phyloP scores from a whole-genome alignment of 2,329 filamentous ascomycete genomes.

The Nemania diffusa region DNA sequence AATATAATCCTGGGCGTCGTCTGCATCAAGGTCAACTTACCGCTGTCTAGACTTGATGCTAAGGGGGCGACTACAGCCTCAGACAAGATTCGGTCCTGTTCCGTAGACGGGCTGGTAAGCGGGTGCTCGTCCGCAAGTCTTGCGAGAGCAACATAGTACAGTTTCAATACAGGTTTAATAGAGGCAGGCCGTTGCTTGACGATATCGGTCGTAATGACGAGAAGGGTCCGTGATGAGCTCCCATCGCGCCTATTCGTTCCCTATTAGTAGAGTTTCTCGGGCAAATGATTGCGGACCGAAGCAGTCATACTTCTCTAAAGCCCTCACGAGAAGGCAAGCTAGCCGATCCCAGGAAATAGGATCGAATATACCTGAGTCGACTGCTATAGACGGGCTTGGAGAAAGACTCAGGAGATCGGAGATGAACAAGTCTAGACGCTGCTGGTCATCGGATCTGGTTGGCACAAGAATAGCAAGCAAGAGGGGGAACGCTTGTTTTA shows the following conservation, averaged over 20 bases:
- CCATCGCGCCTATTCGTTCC: constrained; percentile 39
- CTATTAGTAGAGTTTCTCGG: constrained; percentile 24
- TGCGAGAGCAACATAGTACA: constrained; percentile 57
- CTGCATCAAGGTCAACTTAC: constrained; percentile 37
- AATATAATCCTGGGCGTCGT: too few relatives aligned
- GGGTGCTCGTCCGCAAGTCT: constrained; percentile 48
- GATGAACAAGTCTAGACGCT: constrained; percentile 59
- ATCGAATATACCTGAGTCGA: constrained; percentile 37
- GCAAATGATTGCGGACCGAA: not conserved
- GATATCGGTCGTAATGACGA: constrained; percentile 53
- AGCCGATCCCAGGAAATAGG: constrained; percentile 41
- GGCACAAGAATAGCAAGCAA: constrained; percentile 62
- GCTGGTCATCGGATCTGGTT: constrained; percentile 58
- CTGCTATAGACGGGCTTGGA: not conserved
- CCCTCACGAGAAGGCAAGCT: constrained; percentile 43
- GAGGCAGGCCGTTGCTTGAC: constrained; percentile 45
- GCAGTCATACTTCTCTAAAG: constrained; percentile 45
- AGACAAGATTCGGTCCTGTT: constrained; percentile 37
- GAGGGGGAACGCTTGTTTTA: constrained; percentile 57
- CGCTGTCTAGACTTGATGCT: constrained; percentile 26
- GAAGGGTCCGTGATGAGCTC: constrained; percentile 46
- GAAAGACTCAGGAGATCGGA: constrained; percentile 51
- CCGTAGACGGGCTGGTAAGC: constrained; percentile 32
- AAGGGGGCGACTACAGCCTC: constrained; percentile 44
- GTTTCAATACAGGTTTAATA: constrained; percentile 43